Evolutionary conservation across 768 basidiomycete species (phyloP), one percentile per base, ranked within the genome.

Genomic region (Clavaria fumosa): DNA sequence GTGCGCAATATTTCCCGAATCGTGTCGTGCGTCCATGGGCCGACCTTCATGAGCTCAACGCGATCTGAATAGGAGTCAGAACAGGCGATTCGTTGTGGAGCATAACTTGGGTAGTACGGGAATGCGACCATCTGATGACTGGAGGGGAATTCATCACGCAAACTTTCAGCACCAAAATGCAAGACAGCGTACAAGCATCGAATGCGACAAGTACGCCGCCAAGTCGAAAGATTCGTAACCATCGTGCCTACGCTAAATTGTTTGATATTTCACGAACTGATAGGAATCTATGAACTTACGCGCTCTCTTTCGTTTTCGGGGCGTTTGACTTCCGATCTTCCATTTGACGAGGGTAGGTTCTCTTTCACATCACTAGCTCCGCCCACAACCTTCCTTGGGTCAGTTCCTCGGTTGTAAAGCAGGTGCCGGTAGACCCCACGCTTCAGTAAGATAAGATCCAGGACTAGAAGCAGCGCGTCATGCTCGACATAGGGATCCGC

Each of bases 401-500:
- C 69, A 0, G 74, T 59, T 4, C 78, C 82, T 33, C 82, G 64
- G 49, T 90, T 90, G 48, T 80, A 89, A 21, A 89, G 57, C 12
- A 89, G 55, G 56, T 89, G 85, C 12, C 78, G 66, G 50, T 79
- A 88, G 3, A 88, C 85, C 9, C 72, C 84, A 24, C 78, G 59
- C 54, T 88, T 88, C 17, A 90, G 64, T 17, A 89, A 64, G 35
- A 89, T 78, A 2, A 90, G 65, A 57, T 90, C 86, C 27, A 89
- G 64, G 4, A 82, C 56, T 14, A 88, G 59, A 1, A 72, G 78
- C 42, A 88, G 57, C 0, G 64, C 59, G 52, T 88, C 83, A 43
- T 88, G 78, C 51, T 90, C 85, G 42, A 88, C 81, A 47, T 88
- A 89, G 40, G 82, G 82, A 55, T 90, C 86, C 0, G 76, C 83